Conservation (phyloP, 495 filamentous ascomycete species). For the Chaetomidium leptoderma region DNA sequence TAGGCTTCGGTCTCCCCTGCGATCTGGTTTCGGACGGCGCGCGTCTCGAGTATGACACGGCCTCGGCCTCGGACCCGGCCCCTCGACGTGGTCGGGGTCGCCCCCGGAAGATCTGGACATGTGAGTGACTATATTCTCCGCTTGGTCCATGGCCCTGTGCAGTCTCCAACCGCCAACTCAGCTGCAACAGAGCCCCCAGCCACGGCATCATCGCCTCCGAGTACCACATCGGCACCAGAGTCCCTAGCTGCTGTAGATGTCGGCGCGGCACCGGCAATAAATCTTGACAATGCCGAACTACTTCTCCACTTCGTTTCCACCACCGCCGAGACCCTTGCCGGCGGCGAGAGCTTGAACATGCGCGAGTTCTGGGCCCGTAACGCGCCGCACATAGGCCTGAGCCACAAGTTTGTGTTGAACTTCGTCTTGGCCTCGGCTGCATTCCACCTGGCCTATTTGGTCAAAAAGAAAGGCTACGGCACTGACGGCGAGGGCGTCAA, state of each 20-base stretch:
- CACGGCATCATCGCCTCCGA: background rate
- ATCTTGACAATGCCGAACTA: background rate
- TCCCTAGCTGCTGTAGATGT: background rate
- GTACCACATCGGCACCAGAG: background rate
- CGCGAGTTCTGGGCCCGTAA: background rate
- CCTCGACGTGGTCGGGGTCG: background rate
- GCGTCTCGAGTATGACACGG: background rate
- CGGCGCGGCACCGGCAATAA: background rate
- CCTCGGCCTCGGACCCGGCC: background rate
- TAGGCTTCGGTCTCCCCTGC: background rate
- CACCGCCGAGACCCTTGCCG: background rate
- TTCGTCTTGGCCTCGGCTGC: background rate
- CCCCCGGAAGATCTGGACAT: background rate
- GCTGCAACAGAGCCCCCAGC: background rate
- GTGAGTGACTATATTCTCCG: background rate
- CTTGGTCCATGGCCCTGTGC: background rate
- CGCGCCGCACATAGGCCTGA: background rate
- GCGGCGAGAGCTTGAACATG: background rate
- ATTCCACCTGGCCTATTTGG: background rate
- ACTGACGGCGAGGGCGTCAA: background rate
- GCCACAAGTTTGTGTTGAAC: background rate
- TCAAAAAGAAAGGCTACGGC: background rate
- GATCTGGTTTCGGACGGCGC: background rate
- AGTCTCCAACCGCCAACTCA: background rate
- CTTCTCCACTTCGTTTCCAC: constrained; percentile 1